Percentiles rank a stretch among this genome's conserved stretches.
Evolutionary conservation across 495 filamentous ascomycete species (phyloP).

Genomic region (Xylaria acuta): DNA sequence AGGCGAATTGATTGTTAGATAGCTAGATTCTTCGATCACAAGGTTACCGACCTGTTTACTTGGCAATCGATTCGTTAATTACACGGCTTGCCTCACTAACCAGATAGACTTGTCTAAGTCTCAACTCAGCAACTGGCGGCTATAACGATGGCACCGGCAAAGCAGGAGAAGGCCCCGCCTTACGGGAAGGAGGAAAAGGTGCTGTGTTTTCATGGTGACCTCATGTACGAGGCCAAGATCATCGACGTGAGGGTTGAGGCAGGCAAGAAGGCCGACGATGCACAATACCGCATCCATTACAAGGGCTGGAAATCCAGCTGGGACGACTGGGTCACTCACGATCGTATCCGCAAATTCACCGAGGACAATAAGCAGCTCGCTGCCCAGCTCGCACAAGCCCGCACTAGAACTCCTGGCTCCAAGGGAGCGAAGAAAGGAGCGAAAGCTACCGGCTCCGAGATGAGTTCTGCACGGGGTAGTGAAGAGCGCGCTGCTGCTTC

Average conservation of each 20-base stretch:
- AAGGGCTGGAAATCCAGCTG: constrained; percentile 99
- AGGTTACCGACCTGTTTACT: not conserved
- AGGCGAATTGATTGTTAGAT: not conserved
- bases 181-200: constrained; percentile 92
- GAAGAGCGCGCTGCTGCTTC: constrained; percentile 80
- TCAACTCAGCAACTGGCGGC: not conserved
- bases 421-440: constrained; percentile 60
- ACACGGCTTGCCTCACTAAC: not conserved
- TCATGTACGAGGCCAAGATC: constrained; percentile 97
- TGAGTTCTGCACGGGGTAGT: constrained; percentile 81
- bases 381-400: constrained; percentile 65
- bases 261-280: constrained; percentile 71
- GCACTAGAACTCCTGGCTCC: constrained; percentile 52
- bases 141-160: constrained; percentile 45
- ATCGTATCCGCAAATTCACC: constrained; percentile 91
- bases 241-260: constrained; percentile 72
- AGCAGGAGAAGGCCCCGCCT: constrained; percentile 54
- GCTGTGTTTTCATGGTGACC: constrained; percentile 94
- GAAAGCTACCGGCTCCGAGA: constrained; percentile 72
- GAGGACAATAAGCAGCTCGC: constrained; percentile 93
- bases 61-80: not conserved
- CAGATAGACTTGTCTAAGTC: not conserved
- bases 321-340: constrained; percentile 98
- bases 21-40: not conserved
- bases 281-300: constrained; percentile 92